Percentiles rank a stretch among this genome's conserved stretches.
Evolutionary conservation across 2,329 filamentous ascomycete genomes (phyloP).

Genomic region (Fusarium sp.): DNA sequence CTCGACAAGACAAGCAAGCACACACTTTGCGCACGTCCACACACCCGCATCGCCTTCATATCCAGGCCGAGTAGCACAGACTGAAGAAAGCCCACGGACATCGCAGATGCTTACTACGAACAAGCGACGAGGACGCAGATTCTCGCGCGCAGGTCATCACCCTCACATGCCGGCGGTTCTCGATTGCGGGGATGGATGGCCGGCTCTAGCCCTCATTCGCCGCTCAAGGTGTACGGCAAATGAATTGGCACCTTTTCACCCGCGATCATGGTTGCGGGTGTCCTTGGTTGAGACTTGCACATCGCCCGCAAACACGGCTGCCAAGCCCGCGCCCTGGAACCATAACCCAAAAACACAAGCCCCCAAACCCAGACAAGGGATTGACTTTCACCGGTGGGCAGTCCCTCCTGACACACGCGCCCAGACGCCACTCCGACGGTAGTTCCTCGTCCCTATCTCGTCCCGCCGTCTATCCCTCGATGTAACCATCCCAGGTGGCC

Average conservation of each 20-base stretch:
- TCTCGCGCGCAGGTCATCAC: conserved; percentile 31
- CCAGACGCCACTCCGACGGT: conserved; percentile 41
- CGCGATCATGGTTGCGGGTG: conserved; percentile 16
- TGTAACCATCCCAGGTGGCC: conserved; percentile 42
- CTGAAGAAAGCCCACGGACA: conserved; percentile 13
- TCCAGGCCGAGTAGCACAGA: conserved; percentile 29
- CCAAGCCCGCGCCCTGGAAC: conserved; percentile 28
- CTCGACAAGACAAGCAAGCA: background rate
- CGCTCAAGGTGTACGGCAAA: conserved; percentile 9
- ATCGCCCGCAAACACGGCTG: conserved; percentile 26
- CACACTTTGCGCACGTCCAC: conserved; percentile 24
- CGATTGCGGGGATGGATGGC: conserved; percentile 22
- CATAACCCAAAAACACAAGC: conserved; percentile 17
- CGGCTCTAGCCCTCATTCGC: conserved; percentile 27
- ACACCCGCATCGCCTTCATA: conserved; percentile 26
- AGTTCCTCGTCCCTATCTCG: conserved; percentile 36
- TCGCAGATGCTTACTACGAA: conserved; percentile 6
- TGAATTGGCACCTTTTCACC: conserved; percentile 13
- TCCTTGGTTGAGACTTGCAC: conserved; percentile 32
- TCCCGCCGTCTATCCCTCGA: conserved; percentile 34
- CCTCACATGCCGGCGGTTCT: conserved; percentile 35
- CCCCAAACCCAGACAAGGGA: conserved; percentile 29
- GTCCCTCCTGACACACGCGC: conserved; percentile 42
- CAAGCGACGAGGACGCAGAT: background rate
- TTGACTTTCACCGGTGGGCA: conserved; percentile 38